These are phyloP conservation scores for Cladophialophora chaetospira DNA, from an alignment of 2,329 filamentous ascomycete genomes.

Conservation along the genomic window DNA sequence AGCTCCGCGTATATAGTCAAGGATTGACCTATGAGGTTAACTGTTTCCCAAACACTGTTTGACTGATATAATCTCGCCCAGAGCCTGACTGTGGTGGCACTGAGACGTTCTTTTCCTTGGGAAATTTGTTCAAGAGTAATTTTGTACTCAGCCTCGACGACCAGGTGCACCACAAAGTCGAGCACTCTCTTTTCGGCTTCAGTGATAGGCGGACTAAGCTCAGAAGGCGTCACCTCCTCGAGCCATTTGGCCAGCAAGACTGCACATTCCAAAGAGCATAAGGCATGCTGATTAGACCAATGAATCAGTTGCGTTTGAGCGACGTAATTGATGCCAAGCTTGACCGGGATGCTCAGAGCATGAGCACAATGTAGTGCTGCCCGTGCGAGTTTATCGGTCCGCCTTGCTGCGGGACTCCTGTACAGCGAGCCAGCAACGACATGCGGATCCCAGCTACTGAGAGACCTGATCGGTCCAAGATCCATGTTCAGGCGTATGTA, in stretches of 20 bases:
- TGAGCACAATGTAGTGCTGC: constrained; percentile 58
- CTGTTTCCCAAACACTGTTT: constrained; percentile 15
- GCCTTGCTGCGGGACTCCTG: constrained; percentile 40
- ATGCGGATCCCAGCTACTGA: constrained; percentile 63
- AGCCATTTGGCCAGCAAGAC: constrained; percentile 53
- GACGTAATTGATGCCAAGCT: constrained; percentile 57
- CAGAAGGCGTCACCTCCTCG: not conserved
- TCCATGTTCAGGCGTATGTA: constrained; percentile 17
- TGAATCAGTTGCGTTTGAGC: constrained; percentile 59
- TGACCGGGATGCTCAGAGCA: constrained; percentile 58
- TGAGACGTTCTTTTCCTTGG: constrained; percentile 1
- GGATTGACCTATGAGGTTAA: constrained; percentile 14
- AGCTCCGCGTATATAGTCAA: constrained; percentile 12
- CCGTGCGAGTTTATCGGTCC: constrained; percentile 32
- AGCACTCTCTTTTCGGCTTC: constrained; percentile 9
- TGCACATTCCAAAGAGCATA: constrained; percentile 58
- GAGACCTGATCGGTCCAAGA: constrained; percentile 43
- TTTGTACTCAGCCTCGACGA: constrained; percentile 13
- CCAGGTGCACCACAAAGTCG: constrained; percentile 8
- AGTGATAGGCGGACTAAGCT: not conserved
- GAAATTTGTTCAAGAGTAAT: not conserved
- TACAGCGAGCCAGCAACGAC: constrained; percentile 61
- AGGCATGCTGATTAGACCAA: constrained; percentile 59
- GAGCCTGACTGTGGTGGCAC: constrained; percentile 7
- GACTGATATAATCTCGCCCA: constrained; percentile 18